A percentile compares a stretch with the other conserved stretches of the same genome.
Conservation (phyloP, 192 early-diverging fungal species). For the Geosiphon pyriformis region DNA sequence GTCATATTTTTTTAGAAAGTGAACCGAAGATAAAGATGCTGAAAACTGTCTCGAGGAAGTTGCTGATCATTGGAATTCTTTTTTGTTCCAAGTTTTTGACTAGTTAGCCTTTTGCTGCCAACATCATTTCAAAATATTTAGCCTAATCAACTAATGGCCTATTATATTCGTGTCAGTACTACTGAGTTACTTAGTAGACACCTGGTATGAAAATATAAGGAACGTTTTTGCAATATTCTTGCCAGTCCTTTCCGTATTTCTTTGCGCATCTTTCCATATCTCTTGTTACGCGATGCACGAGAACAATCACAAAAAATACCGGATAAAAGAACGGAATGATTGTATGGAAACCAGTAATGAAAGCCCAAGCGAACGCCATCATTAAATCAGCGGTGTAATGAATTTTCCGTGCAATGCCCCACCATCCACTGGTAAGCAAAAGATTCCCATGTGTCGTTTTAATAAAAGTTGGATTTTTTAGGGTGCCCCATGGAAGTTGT, state of each 20-base stretch:
- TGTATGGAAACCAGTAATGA: slow-evolving; percentile 72
- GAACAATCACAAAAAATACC: slow-evolving; percentile 76
- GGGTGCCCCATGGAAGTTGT: slow-evolving; percentile 42
- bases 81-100: too few relatives aligned
- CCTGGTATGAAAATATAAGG: slow-evolving; percentile 79
- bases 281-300: slow-evolving; percentile 75
- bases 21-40: too few relatives aligned
- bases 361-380: slow-evolving; percentile 76
- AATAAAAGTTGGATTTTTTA: slow-evolving; percentile 59
- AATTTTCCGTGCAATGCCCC: slow-evolving; percentile 64
- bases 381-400: slow-evolving; percentile 86
- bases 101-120: too few relatives aligned
- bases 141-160: too few relatives aligned
- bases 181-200: slow-evolving; percentile 58
- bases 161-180: too few relatives aligned
- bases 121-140: too few relatives aligned
- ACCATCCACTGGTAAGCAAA: slow-evolving; percentile 63
- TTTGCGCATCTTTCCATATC: slow-evolving; percentile 80
- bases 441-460: slow-evolving; percentile 57
- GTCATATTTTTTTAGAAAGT: too few relatives aligned
- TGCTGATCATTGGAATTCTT: too few relatives aligned
- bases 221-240: slow-evolving; percentile 66
- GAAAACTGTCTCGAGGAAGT: too few relatives aligned
- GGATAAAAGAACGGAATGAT: slow-evolving; percentile 86
- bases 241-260: slow-evolving; percentile 91